A percentile compares a stretch with the other conserved stretches of the same genome.
Evolutionary conservation across 2,329 filamentous ascomycete genomes (phyloP).

Genomic region (Colletotrichum tamarilloi): DNA sequence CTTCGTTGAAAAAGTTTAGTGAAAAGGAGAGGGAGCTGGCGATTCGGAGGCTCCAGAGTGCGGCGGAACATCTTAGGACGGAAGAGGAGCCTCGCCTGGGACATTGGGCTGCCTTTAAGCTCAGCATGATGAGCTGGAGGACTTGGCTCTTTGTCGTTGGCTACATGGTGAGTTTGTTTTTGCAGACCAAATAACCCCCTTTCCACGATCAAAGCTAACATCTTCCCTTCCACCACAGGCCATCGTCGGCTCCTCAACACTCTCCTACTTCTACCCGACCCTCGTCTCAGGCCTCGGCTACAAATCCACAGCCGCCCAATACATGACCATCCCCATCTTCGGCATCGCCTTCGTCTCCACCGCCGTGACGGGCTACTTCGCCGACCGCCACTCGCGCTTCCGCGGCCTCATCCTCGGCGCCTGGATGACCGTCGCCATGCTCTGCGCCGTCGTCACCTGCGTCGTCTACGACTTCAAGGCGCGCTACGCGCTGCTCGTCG

Average conservation of each 20-base stretch:
- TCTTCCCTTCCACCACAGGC: conserved; percentile 33
- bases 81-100: conserved; percentile 69
- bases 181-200: too few relatives aligned
- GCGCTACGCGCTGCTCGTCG: conserved; percentile 62
- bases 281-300: conserved; percentile 47
- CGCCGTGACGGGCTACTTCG: conserved; percentile 57
- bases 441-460: conserved; percentile 53
- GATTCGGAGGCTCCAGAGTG: conserved; percentile 67
- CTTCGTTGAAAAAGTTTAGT: conserved; percentile 60
- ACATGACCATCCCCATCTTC: conserved; percentile 62
- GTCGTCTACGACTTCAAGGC: conserved; percentile 63
- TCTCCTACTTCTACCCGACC: conserved; percentile 48
- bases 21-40: conserved; percentile 70
- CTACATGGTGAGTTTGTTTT: conserved; percentile 48
- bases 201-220: too few relatives aligned
- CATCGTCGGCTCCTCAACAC: conserved; percentile 45
- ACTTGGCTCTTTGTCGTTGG: conserved; percentile 53
- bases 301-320: conserved; percentile 43
- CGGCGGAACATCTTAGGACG: conserved; percentile 70
- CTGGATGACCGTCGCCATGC: conserved; percentile 56
- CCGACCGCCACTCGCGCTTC: conserved; percentile 55
- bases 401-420: conserved; percentile 59
- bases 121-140: conserved; percentile 50
- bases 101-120: conserved; percentile 34
- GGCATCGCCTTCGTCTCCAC: conserved; percentile 63